Evolutionary conservation across 148 eudicot genomes (phyloP).

Genomic region (Linanthus parryae): DNA sequence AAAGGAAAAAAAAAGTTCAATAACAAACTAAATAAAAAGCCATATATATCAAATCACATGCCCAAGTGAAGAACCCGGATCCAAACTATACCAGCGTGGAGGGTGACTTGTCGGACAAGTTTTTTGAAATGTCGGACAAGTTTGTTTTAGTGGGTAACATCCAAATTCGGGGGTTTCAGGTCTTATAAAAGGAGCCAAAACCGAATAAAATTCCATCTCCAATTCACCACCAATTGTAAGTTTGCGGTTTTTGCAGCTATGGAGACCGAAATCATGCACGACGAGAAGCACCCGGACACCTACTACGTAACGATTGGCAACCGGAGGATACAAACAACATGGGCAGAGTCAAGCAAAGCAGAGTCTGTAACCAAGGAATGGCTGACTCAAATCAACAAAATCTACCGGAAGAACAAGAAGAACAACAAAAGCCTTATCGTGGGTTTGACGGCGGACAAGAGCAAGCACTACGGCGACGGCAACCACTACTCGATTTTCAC

Average conservation of each 20-base stretch:
- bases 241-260: background rate
- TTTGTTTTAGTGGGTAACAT: no score
- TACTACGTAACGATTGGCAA: background rate
- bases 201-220: no score
- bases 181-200: no score
- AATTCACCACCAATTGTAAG: no score
- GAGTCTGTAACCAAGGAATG: background rate
- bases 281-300: background rate
- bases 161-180: no score
- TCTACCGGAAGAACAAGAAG: background rate
- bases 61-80: no score
- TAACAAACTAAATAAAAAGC: no score
- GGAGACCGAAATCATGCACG: background rate
- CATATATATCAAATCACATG: no score
- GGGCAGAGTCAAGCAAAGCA: background rate
- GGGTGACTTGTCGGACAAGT: no score
- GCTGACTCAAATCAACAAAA: background rate
- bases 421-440: background rate
- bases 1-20: no score
- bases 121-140: no score
- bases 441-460: background rate
- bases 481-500: background rate
- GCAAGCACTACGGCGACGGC: slow-evolving; percentile 1
- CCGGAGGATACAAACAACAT: background rate
- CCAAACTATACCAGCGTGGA: no score